Base-by-base conservation (phyloP, 208 protist genomes). In the Sergeia podlipaevii region DNA sequence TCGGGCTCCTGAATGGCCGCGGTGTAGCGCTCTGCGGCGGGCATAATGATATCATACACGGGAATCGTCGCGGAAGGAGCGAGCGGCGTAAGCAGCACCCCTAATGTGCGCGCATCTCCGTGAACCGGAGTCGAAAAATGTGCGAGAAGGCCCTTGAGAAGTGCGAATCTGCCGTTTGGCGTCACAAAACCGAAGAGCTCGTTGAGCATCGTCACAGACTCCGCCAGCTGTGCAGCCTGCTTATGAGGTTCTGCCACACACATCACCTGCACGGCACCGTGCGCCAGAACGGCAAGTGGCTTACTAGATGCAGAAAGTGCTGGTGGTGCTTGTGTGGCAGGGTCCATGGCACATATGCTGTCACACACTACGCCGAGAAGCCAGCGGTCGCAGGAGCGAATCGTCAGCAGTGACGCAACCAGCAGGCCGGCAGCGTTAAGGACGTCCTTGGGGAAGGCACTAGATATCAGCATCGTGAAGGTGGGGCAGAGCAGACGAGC, bases 371-470 rank as follows among this genome's bases (percentile, higher is more conserved):
- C 58, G 27, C 76, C 48, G 20, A 92, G 50, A 41, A 92, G 49
- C 32, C 38, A 57, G 15, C 53, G 39, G 42, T 77, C 52, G 46
- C 80, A 89, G 23, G 60, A 68, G 45, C 75, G 60, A 18, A 92
- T 64, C 0, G 89, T 93, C 24, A 92, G 43, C 2, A 87, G 44
- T 11, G 85, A 90, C 1, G 83, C 80, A 11, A 91, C 69, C 8
- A 96, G 69, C 10, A 96, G 48, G 0, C 85, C 89, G 13, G 81
- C 70, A 15, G 85, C 89, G 55, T 96, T 93, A 24, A 96, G 70
- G 34, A 96, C 76, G 57, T 96, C 89, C 55, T 93, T 96, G 17
- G 89, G 89, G 54, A 96, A 87, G 0, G 65, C 59, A 11, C 45
- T 26, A 1, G 78, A 89, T 24, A 60, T 61, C 1, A 93, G 70